Evolutionary conservation across 495 filamentous ascomycete species (phyloP).

Genomic region (Annulohypoxylon stygium): DNA sequence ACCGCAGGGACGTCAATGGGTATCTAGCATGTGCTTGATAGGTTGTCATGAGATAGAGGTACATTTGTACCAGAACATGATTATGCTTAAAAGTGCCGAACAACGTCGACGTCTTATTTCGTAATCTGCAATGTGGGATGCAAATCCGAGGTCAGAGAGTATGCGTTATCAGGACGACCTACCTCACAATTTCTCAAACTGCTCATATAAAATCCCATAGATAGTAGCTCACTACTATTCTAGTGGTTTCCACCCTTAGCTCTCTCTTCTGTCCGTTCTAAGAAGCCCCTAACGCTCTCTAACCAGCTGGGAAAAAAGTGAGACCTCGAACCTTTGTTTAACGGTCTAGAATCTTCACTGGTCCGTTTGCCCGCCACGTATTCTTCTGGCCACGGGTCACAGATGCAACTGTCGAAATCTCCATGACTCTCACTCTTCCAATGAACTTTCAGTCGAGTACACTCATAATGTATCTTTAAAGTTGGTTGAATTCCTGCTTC

Average conservation of each 20-base stretch:
- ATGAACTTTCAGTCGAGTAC: conserved; percentile 33
- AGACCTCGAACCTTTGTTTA: conserved; percentile 18
- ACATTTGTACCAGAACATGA: not conserved
- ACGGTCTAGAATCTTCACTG: conserved; percentile 32
- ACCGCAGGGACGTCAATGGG: conserved; percentile 9
- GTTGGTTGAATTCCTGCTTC: conserved; percentile 21
- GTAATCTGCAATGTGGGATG: conserved; percentile 17
- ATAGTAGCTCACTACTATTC: conserved; percentile 7
- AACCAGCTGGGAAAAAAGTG: conserved; percentile 5
- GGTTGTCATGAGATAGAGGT: conserved; percentile 20
- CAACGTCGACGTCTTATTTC: conserved; percentile 16
- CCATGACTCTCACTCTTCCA: conserved; percentile 5
- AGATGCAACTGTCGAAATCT: conserved; percentile 35
- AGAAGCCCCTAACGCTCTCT: not conserved
- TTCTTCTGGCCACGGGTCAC: conserved; percentile 23
- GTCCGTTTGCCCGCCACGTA: conserved; percentile 39
- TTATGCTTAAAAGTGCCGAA: conserved; percentile 26
- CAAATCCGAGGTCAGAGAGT: not conserved
- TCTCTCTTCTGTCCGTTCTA: not conserved
- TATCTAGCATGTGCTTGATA: conserved; percentile 35
- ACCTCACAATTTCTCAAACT: not conserved
- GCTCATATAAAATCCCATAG: conserved; percentile 7
- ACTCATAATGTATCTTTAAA: conserved; percentile 33
- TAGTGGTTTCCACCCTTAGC: conserved; percentile 8
- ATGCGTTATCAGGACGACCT: not conserved